Conservation (phyloP, 495 filamentous ascomycete genomes). For the Hapsidospora chrysogenum region DNA sequence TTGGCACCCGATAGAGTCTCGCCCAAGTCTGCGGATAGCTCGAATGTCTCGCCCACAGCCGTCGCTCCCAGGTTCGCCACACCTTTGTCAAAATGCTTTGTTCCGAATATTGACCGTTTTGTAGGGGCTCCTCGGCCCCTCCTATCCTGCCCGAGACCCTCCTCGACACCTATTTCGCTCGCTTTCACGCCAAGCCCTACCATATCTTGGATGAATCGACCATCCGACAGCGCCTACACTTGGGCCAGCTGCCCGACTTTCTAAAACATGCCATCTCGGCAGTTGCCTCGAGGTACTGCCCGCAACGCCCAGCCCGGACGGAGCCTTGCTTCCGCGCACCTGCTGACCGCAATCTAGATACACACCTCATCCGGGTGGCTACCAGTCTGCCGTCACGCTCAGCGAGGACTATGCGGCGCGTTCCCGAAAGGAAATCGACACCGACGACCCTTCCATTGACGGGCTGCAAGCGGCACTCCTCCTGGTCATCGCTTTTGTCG, state of each 20-base stretch:
- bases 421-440: slow-evolving; percentile 51
- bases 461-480: slow-evolving; percentile 57
- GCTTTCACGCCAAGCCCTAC: slow-evolving; percentile 64
- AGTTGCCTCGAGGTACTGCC: slow-evolving; percentile 43
- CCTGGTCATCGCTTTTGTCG: slow-evolving; percentile 58
- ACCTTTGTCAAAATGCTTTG: slow-evolving; percentile 1
- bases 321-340: slow-evolving; percentile 1
- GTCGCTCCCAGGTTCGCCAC: slow-evolving; percentile 8
- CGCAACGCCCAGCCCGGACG: slow-evolving; percentile 1
- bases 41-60: slow-evolving; percentile 15
- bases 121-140: slow-evolving; percentile 21
- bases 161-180: slow-evolving; percentile 59
- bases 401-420: slow-evolving; percentile 53
- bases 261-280: slow-evolving; percentile 59
- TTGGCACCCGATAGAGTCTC: background rate
- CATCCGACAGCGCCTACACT: slow-evolving; percentile 46
- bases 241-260: slow-evolving; percentile 45
- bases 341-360: slow-evolving; percentile 33
- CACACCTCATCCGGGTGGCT: slow-evolving; percentile 39
- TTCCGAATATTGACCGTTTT: slow-evolving; percentile 5
- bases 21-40: background rate
- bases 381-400: slow-evolving; percentile 38
- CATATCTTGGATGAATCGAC: slow-evolving; percentile 58
- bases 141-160: slow-evolving; percentile 37
- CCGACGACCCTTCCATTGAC: slow-evolving; percentile 64